A percentile compares a stretch with the other conserved stretches of the same genome.
These are phyloP conservation scores for Volutella citrinella DNA, from an alignment of 2,329 filamentous ascomycete species.

Conservation along the genomic window DNA sequence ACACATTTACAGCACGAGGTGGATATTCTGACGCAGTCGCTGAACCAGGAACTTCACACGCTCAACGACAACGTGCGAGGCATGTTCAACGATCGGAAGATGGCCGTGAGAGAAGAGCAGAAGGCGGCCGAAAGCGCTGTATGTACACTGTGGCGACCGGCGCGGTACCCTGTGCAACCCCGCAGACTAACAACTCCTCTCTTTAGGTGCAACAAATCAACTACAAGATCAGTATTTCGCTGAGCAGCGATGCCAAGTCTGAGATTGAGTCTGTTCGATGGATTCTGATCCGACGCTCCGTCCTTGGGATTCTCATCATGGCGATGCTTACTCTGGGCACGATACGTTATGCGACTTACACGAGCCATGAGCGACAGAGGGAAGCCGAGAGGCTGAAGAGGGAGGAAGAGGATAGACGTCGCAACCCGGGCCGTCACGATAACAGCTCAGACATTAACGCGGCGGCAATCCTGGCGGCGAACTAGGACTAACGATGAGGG, in stretches of 20 bases:
- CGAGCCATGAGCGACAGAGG: slow-evolving; percentile 47
- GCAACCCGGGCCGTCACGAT: slow-evolving; percentile 44
- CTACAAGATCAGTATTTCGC: slow-evolving; percentile 88
- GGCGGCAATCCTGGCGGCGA: slow-evolving; percentile 57
- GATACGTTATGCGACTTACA: slow-evolving; percentile 58
- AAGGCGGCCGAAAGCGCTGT: slow-evolving; percentile 78
- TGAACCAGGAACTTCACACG: slow-evolving; percentile 77
- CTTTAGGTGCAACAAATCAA: slow-evolving; percentile 83
- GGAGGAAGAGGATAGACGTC: slow-evolving; percentile 41
- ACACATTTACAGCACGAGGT: slow-evolving; percentile 89
- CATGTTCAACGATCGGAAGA: slow-evolving; percentile 94
- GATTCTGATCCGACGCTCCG: slow-evolving; percentile 68
- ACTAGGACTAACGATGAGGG: slow-evolving; percentile 31
- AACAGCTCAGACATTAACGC: slow-evolving; percentile 48
- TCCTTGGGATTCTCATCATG: slow-evolving; percentile 65
- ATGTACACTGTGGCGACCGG: slow-evolving; percentile 26
- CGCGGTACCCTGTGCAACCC: not conserved
- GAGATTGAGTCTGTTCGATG: slow-evolving; percentile 90
- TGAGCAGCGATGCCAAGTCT: slow-evolving; percentile 87
- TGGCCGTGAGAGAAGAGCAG: slow-evolving; percentile 86
- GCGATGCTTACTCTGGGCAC: slow-evolving; percentile 58
- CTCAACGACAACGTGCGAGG: slow-evolving; percentile 91
- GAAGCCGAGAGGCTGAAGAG: slow-evolving; percentile 42
- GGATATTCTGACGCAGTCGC: slow-evolving; percentile 83
- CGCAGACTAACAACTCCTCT: slow-evolving; percentile 14